These are phyloP conservation scores for Beta corolliflora DNA, from an alignment of 179 eudicot genomes.

Conservation along the genomic window DNA sequence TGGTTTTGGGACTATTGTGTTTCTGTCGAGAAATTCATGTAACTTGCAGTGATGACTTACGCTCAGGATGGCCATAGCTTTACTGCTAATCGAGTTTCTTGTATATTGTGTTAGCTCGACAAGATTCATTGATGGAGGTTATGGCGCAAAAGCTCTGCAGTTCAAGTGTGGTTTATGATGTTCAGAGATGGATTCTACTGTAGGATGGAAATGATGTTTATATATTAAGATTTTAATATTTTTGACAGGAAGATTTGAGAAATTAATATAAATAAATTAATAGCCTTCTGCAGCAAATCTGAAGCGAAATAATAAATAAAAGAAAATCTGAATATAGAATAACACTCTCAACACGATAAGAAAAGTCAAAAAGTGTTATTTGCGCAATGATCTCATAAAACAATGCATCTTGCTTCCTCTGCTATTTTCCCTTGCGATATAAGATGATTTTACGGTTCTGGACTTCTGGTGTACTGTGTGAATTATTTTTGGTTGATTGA, in stretches of 20 bases:
- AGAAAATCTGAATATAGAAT: background rate
- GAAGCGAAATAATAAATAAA: background rate
- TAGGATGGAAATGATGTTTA: background rate
- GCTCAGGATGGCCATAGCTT: background rate
- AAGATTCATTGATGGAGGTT: background rate
- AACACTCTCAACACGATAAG: background rate
- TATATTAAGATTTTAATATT: background rate
- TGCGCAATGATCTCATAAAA: background rate
- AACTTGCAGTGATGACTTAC: background rate
- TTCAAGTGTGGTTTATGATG: background rate
- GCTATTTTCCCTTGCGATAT: background rate
- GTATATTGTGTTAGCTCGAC: no score
- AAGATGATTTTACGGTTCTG: background rate
- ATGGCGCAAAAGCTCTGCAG: background rate
- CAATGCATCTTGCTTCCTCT: background rate
- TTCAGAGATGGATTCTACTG: background rate
- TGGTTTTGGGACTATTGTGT: background rate
- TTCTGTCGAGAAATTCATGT: background rate
- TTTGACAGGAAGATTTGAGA: background rate
- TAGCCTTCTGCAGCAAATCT: background rate
- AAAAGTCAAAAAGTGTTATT: background rate
- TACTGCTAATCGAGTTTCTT: background rate
- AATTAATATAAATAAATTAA: background rate
- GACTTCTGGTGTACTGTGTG: background rate
- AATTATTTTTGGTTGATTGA: background rate